Evolutionary conservation across 2,329 filamentous ascomycete genomes (phyloP).

Genomic region (Xylariaceae sp.): DNA sequence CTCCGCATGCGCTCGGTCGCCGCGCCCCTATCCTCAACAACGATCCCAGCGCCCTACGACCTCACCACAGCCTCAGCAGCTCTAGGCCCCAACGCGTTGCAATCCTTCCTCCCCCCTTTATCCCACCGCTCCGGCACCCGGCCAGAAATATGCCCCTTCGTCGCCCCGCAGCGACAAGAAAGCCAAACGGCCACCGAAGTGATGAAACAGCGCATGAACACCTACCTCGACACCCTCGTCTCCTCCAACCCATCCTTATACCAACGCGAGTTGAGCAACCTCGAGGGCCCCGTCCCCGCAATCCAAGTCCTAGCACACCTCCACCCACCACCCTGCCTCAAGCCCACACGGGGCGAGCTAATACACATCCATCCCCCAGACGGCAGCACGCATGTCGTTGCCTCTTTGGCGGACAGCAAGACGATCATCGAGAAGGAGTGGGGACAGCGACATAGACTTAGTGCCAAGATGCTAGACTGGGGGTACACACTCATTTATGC

Average conservation of each 20-base stretch:
- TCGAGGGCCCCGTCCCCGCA: neutral
- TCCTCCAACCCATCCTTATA: neutral
- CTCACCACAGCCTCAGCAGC: too few species aligned
- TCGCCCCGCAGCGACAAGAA: conserved; percentile 1
- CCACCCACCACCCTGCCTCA: neutral
- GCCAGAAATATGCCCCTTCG: neutral
- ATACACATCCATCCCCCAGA: conserved; percentile 1
- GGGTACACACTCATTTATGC: conserved; percentile 40
- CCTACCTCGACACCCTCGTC: neutral
- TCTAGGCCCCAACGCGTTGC: too few species aligned
- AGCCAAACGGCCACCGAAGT: neutral
- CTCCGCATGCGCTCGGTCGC: neutral
- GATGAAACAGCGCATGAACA: neutral
- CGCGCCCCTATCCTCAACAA: too few species aligned
- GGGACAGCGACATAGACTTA: conserved; percentile 39
- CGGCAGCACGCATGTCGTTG: conserved; percentile 29
- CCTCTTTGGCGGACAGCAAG: conserved; percentile 38
- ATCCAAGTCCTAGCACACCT: neutral
- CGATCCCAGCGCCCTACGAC: too few species aligned
- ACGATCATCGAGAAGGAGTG: conserved; percentile 34
- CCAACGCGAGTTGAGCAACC: neutral
- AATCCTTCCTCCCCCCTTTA: neutral
- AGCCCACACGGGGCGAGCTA: neutral
- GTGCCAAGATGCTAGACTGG: conserved; percentile 31
- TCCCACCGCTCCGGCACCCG: neutral